Conservation (phyloP, 139 green algal genomes). For the Closterium sp. region DNA sequence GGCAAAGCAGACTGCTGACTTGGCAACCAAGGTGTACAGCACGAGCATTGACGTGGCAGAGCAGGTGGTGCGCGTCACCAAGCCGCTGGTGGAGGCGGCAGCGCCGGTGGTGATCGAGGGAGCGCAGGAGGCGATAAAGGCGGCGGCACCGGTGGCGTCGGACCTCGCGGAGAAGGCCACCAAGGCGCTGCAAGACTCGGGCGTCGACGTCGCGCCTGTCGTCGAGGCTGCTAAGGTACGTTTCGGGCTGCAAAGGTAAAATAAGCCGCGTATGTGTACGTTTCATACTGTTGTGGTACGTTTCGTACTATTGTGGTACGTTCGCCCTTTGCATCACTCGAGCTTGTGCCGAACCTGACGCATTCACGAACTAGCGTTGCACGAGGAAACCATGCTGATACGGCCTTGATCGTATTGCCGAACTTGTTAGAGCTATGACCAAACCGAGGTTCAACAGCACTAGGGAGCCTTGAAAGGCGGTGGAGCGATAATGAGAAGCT, state of each 20-base stretch:
- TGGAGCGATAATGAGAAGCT: too few species aligned
- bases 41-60: constrained; percentile 3
- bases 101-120: constrained; percentile 15
- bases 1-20: not conserved
- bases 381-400: not conserved
- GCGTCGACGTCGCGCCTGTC: constrained; percentile 17
- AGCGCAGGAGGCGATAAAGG: constrained; percentile 9
- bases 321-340: too few species aligned
- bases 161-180: constrained; percentile 15
- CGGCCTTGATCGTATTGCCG: not conserved
- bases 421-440: not conserved
- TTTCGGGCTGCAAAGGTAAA: not conserved
- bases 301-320: not conserved
- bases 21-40: not conserved
- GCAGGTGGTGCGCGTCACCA: constrained; percentile 7
- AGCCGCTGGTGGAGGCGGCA: constrained; percentile 17
- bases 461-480: too few species aligned
- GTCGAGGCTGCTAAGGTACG: constrained; percentile 30
- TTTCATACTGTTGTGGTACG: too few species aligned
- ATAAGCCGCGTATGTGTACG: too few species aligned
- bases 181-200: constrained; percentile 22
- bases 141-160: constrained; percentile 9
- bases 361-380: not conserved
- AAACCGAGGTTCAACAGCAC: too few species aligned
- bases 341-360: too few species aligned